Evolutionary conservation across 164 flowering plant species (phyloP).

Genomic region (Vitis rupestris): DNA sequence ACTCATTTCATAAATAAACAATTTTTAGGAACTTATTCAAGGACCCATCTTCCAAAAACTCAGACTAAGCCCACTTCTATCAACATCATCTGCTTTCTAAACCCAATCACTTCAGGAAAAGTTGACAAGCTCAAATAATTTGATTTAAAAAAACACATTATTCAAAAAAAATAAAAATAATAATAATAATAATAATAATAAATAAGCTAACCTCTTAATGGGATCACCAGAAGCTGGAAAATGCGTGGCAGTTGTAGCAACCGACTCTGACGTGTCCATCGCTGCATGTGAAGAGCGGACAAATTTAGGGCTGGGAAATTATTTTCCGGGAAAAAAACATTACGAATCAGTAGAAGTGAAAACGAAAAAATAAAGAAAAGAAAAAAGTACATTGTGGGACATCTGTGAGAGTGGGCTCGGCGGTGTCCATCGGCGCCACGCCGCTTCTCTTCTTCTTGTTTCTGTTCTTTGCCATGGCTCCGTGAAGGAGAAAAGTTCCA

Average conservation of each 20-base stretch:
- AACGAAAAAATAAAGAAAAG: background rate
- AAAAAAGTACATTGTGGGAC: slow-evolving; percentile 27
- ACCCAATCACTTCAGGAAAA: too few species aligned
- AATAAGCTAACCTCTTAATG: slow-evolving; percentile 15
- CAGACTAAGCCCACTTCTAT: too few species aligned
- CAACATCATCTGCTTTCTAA: too few species aligned
- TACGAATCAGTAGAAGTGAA: background rate
- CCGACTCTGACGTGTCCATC: slow-evolving; percentile 44
- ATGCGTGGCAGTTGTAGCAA: background rate
- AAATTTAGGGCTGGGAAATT: background rate
- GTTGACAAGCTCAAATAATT: too few species aligned
- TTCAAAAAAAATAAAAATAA: background rate
- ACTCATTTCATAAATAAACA: too few species aligned
- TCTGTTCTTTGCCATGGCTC: slow-evolving; percentile 48
- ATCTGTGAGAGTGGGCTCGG: slow-evolving; percentile 11
- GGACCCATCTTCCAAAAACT: too few species aligned
- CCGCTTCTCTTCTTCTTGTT: slow-evolving; percentile 37
- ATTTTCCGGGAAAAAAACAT: too few species aligned
- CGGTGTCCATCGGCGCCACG: slow-evolving; percentile 38
- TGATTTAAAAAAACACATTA: background rate
- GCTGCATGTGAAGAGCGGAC: slow-evolving; percentile 22
- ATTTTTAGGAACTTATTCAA: too few species aligned
- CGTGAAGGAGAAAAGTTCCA: background rate
- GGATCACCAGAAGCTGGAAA: slow-evolving; percentile 17
- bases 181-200: background rate